Evolutionary conservation across 2,329 filamentous ascomycete species (phyloP), one percentile per base, ranked within the genome.

Genomic region (Furcasterigmium furcatum): DNA sequence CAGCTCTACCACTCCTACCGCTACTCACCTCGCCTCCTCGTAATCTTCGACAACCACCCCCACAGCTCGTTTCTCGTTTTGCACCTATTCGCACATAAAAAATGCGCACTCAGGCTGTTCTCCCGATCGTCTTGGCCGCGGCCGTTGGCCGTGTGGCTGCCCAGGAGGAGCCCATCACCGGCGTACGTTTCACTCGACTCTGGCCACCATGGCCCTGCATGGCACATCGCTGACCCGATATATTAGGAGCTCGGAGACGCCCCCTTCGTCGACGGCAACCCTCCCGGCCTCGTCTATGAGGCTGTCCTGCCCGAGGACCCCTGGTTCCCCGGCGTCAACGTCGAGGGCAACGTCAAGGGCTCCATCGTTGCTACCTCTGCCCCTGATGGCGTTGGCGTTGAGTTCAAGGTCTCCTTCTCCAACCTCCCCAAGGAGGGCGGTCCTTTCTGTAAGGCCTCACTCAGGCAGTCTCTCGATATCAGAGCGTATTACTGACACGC

Each of bases 371-470:
- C 71, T 34, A 64, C 63, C 30, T 66, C 73, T 34, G 65, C 66
- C 34, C 60, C 70, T 1, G 67, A 74, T 45, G 79, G 78, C 42
- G 66, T 71, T 20, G 82, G 82, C 36, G 74, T 85, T 43, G 62
- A 69, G 44, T 79, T 81, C 60, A 64, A 68, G 44, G 72, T 83
- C 52, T 63, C 70, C 25, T 77, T 86, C 56, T 73, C 69, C 45
- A 82, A 82, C 56, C 66, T 87, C 9, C 82, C 83, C 44, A 67
- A 70, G 10, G 66, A 70, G 46, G 73, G 73, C 36, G 79, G 80
- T 2, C 79, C 81, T 12, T 85, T 84, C 67, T 58, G 82, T 85
- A 68, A 56, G 77, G 72, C 35, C n/a, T n/a, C 8, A 16, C 19
- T n/a, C 27, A n/a, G 29, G 32, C 14, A 16, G 8, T 36, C 27